Base-by-base conservation (phyloP, 1,284 basidiomycete genomes). In the Boletus holoroseus region DNA sequence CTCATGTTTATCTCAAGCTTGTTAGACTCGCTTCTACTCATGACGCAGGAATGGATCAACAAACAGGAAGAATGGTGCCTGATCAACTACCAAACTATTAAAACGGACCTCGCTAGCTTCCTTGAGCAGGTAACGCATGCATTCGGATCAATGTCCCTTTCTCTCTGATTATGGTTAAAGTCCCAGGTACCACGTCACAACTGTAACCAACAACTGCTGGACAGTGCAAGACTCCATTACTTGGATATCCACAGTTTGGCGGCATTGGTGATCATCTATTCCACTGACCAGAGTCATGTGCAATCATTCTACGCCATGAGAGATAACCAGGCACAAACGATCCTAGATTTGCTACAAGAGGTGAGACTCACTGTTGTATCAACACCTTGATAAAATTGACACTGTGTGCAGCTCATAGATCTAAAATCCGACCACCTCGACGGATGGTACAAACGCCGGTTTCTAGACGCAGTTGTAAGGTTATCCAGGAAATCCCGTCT, bases 271-370 rank as follows among this genome's bases (percentile, higher is more conserved):
- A 54, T 53, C 42, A 55, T 54, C 22, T 58, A 63, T 47, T 52
- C 51, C 16, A 62, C 49, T 3, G 55, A 67, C 27, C 22, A 50
- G 16, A 50, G 37, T 31, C 52, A 44, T 28, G 37, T 55, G 20
- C 41, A 46, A 20, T 60, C 54, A 15, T 64, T 68, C 30, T 67
- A 62, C 7, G 48, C 54, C 13, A 50, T 55, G 53, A 55, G 13
- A 16, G 56, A 54, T 18, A 37, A 44, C 1, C 53, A 62, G 22
- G 63, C 63, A 4, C 63, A 68, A 36, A 41, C 44, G 9, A 56
- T 68, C 31, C 34, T 67, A 22, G 57, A 64, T 51, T 51, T 68
- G 7, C 39, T 67, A 13, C 63, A 68, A 42, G 61, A 65, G 41
- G 66, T 31, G 32, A 41, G 52, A 0, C 9, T 51, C 18, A 0